These are phyloP conservation scores for Magnusiomyces sp. DNA, from an alignment of 1,139 yeast species.

Conservation along the genomic window DNA sequence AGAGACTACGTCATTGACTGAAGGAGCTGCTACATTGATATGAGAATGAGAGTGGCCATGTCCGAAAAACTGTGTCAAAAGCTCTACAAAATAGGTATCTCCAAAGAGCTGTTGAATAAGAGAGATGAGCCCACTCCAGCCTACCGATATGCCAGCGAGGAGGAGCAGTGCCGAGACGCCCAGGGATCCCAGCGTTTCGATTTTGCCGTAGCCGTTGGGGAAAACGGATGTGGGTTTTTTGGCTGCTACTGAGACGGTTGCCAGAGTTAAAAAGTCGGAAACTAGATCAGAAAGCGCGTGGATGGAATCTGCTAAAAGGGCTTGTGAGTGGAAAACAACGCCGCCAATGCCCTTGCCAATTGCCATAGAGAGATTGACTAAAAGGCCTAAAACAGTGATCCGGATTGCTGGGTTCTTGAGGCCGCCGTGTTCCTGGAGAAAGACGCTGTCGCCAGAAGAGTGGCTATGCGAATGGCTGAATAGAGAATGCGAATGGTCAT, in stretches of 20 bases:
- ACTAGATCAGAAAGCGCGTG: constrained; percentile 87
- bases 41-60: constrained; percentile 44
- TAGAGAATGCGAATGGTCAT: constrained; percentile 16
- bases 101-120: constrained; percentile 42
- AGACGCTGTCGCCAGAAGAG: constrained; percentile 23
- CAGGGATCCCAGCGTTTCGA: constrained; percentile 85
- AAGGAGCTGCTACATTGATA: not conserved
- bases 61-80: constrained; percentile 24
- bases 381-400: constrained; percentile 85
- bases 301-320: constrained; percentile 86
- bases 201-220: constrained; percentile 88
- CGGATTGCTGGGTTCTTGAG: constrained; percentile 75
- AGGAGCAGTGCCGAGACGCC: constrained; percentile 77
- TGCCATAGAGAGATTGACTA: constrained; percentile 80
- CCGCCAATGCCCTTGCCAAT: constrained; percentile 85
- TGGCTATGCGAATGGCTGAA: constrained; percentile 27
- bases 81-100: constrained; percentile 38
- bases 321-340: constrained; percentile 85
- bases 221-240: constrained; percentile 55
- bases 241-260: constrained; percentile 74
- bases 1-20: constrained; percentile 30
- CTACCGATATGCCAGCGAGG: constrained; percentile 85
- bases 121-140: constrained; percentile 73
- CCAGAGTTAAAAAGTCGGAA: constrained; percentile 79
- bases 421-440: constrained; percentile 27